Conservation (phyloP, 139 green algal genomes). For the Micractinium conductrix region DNA sequence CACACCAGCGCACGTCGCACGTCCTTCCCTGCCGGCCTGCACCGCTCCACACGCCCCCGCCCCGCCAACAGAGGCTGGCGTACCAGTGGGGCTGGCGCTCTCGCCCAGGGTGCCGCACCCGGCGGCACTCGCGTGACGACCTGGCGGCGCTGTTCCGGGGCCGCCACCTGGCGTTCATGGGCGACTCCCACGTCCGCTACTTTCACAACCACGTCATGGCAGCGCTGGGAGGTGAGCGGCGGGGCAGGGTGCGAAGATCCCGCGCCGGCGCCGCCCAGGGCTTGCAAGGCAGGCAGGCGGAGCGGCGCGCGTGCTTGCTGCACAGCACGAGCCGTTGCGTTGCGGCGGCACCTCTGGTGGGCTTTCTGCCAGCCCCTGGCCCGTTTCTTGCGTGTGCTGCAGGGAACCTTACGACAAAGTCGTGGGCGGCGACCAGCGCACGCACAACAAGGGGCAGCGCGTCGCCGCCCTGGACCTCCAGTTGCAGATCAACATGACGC, state of each 20-base stretch:
- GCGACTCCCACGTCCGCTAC: background rate
- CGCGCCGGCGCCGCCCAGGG: too few relatives aligned
- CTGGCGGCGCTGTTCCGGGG: background rate
- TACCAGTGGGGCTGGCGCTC: background rate
- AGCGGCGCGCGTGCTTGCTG: too few relatives aligned
- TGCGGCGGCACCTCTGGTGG: too few relatives aligned
- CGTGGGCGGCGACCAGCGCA: background rate
- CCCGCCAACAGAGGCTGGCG: background rate
- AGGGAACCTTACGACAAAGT: background rate
- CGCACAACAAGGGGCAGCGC: constrained; percentile 7
- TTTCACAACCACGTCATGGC: background rate
- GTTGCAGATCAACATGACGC: background rate
- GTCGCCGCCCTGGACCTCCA: background rate
- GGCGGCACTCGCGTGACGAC: background rate
- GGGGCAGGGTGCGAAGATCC: too few relatives aligned
- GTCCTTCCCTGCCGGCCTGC: too few relatives aligned
- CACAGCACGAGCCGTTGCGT: too few relatives aligned
- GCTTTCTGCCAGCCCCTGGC: background rate
- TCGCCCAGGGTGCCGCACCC: background rate
- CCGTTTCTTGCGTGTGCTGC: too few relatives aligned
- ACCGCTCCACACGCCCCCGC: too few relatives aligned
- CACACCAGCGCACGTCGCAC: too few relatives aligned
- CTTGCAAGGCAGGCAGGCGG: too few relatives aligned
- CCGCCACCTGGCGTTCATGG: background rate
- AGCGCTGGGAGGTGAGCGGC: background rate